These are phyloP conservation scores for Phaeosphaeria sp. DNA, from an alignment of 2,329 filamentous ascomycete genomes.

Conservation along the genomic window DNA sequence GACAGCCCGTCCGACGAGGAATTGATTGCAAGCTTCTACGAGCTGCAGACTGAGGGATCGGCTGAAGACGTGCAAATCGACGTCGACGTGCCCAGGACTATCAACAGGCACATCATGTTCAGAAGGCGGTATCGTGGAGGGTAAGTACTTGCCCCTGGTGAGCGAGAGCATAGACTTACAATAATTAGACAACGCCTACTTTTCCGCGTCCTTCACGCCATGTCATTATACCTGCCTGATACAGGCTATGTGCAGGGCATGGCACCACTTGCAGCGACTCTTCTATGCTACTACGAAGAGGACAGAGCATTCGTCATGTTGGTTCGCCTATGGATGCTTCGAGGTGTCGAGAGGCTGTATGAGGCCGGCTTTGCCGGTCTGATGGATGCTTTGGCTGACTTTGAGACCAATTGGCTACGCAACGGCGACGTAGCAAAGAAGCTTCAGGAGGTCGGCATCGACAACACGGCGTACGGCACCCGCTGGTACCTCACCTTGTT, in stretches of 20 bases:
- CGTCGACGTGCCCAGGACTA: conserved; percentile 92
- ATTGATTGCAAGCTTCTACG: conserved; percentile 73
- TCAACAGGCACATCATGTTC: conserved; percentile 98
- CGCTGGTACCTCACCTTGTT: conserved; percentile 98
- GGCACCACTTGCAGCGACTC: conserved; percentile 88
- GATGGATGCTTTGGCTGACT: conserved; percentile 84
- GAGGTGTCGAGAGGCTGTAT: conserved; percentile 86
- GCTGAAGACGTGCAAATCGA: conserved; percentile 97
- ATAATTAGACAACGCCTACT: conserved; percentile 72
- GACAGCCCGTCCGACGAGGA: conserved; percentile 71
- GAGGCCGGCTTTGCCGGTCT: conserved; percentile 82
- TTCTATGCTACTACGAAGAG: conserved; percentile 97
- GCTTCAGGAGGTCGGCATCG: conserved; percentile 78
- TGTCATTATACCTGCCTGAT: conserved; percentile 88
- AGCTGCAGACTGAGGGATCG: conserved; percentile 74
- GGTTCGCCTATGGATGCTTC: conserved; percentile 88
- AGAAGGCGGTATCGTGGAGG: conserved; percentile 88
- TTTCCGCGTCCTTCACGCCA: conserved; percentile 89
- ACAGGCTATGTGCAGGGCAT: conserved; percentile 98
- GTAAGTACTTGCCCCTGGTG: conserved; percentile 17
- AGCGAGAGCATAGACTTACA: conserved; percentile 18
- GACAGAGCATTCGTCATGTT: conserved; percentile 95
- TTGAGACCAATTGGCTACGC: conserved; percentile 82
- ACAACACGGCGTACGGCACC: conserved; percentile 91
- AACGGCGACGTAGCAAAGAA: conserved; percentile 79